A percentile compares a stretch with the other conserved stretches of the same genome.
Evolutionary conservation across 129 eudicot genomes (phyloP).

Genomic region (Helianthus annuus): HanXRQr2.0-SUNRISE NC_035442.2:5107941-5108440

Average conservation of each 20-base stretch:
- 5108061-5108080: slow-evolving; percentile 80
- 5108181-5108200: slow-evolving; percentile 85
- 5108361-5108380: slow-evolving; percentile 58
- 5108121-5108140: slow-evolving; percentile 73
- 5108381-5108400: slow-evolving; percentile 50
- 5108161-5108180: slow-evolving; percentile 56
- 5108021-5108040: slow-evolving; percentile 50
- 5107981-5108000: background rate
- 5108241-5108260: slow-evolving; percentile 84
- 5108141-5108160: slow-evolving; percentile 69
- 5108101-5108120: slow-evolving; percentile 79
- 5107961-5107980: slow-evolving; percentile 1
- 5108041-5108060: slow-evolving; percentile 86
- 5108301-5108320: slow-evolving; percentile 71
- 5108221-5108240: slow-evolving; percentile 50
- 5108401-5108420: slow-evolving; percentile 50
- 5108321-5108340: slow-evolving; percentile 63
- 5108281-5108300: slow-evolving; percentile 81
- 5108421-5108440: slow-evolving; percentile 62
- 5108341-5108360: slow-evolving; percentile 71
- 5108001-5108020: background rate
- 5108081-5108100: slow-evolving; percentile 86
- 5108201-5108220: slow-evolving; percentile 81
- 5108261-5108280: slow-evolving; percentile 84
- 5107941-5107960: background rate